Percentiles rank a stretch among this genome's conserved stretches.
Conservation (phyloP, 2,329 filamentous ascomycete genomes). For the Diaporthe sp. region DNA sequence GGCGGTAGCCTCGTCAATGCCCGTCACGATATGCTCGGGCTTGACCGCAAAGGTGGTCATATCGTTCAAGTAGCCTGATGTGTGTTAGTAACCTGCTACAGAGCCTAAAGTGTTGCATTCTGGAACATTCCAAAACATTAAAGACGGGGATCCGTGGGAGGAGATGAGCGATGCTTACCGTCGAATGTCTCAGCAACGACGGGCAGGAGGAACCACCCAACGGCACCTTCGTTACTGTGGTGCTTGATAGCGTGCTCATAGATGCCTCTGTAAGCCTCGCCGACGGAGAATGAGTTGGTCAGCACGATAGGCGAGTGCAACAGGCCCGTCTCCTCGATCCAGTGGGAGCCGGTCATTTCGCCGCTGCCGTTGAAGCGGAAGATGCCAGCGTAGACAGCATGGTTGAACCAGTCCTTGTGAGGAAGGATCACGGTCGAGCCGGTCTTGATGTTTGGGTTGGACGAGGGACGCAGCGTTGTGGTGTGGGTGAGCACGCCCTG, state of each 20-base stretch:
- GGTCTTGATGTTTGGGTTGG: slow-evolving; percentile 51
- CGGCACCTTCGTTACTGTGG: slow-evolving; percentile 52
- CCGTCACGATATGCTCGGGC: slow-evolving; percentile 62
- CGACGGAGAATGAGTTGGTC: slow-evolving; percentile 68
- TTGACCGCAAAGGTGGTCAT: slow-evolving; percentile 64
- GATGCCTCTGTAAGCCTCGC: slow-evolving; percentile 68
- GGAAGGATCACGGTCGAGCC: slow-evolving; percentile 62
- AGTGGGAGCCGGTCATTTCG: slow-evolving; percentile 70
- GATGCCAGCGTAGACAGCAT: slow-evolving; percentile 58
- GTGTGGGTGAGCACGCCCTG: slow-evolving; percentile 59
- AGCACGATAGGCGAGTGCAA: slow-evolving; percentile 69
- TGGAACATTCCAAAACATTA: too few relatives aligned
- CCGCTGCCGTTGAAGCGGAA: slow-evolving; percentile 74
- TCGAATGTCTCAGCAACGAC: slow-evolving; percentile 73
- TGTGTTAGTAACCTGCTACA: too few relatives aligned
- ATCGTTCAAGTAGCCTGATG: slow-evolving; percentile 70
- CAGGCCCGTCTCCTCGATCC: slow-evolving; percentile 70
- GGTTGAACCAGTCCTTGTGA: slow-evolving; percentile 54
- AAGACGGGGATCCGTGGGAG: too few relatives aligned
- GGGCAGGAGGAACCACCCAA: slow-evolving; percentile 66
- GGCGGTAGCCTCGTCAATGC: slow-evolving; percentile 61
- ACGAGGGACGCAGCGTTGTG: slow-evolving; percentile 49
- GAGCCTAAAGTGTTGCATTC: too few relatives aligned
- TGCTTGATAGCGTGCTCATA: slow-evolving; percentile 64
- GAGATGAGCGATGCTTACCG: too few relatives aligned